Conservation (phyloP, 768 basidiomycete genomes). For the Dentipellis sp. region DNA sequence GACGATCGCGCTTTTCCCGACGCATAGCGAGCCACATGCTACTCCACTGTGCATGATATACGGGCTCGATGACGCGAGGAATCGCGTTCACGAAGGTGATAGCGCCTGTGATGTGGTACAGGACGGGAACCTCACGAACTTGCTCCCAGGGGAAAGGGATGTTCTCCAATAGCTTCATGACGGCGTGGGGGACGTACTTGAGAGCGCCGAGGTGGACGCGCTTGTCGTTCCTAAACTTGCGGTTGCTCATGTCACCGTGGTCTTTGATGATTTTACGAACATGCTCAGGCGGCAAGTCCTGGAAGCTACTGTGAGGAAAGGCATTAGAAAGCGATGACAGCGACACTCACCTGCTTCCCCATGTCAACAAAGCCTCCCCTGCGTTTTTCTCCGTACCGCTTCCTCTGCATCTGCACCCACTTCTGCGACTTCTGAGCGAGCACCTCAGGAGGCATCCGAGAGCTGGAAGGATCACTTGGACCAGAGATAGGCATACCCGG, state of each 20-base stretch:
- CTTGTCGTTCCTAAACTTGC: slow-evolving; percentile 99
- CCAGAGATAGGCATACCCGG: slow-evolving; percentile 20
- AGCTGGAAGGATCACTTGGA: slow-evolving; percentile 24
- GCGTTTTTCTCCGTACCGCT: slow-evolving; percentile 85
- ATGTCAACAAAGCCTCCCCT: slow-evolving; percentile 86
- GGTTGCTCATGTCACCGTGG: slow-evolving; percentile 98
- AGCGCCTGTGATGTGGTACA: slow-evolving; percentile 98
- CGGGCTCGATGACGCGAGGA: slow-evolving; percentile 91
- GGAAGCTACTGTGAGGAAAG: slow-evolving; percentile 14
- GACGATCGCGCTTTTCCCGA: slow-evolving; percentile 93
- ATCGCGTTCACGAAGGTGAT: slow-evolving; percentile 99
- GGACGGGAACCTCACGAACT: slow-evolving; percentile 96
- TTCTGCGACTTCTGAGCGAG: slow-evolving; percentile 91
- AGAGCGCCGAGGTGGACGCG: slow-evolving; percentile 97
- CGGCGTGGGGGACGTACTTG: slow-evolving; percentile 98
- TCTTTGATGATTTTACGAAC: slow-evolving; percentile 99
- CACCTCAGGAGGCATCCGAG: slow-evolving; percentile 51
- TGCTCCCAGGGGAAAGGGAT: slow-evolving; percentile 98
- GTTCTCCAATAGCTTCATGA: slow-evolving; percentile 98
- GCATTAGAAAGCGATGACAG: background rate
- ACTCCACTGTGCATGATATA: slow-evolving; percentile 99
- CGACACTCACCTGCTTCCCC: slow-evolving; percentile 72
- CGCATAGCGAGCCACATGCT: slow-evolving; percentile 99
- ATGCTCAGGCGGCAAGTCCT: slow-evolving; percentile 96
- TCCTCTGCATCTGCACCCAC: slow-evolving; percentile 91